Evolutionary conservation across 2,329 filamentous ascomycete species (phyloP).

Genomic region (Neonectria ditissima): DNA sequence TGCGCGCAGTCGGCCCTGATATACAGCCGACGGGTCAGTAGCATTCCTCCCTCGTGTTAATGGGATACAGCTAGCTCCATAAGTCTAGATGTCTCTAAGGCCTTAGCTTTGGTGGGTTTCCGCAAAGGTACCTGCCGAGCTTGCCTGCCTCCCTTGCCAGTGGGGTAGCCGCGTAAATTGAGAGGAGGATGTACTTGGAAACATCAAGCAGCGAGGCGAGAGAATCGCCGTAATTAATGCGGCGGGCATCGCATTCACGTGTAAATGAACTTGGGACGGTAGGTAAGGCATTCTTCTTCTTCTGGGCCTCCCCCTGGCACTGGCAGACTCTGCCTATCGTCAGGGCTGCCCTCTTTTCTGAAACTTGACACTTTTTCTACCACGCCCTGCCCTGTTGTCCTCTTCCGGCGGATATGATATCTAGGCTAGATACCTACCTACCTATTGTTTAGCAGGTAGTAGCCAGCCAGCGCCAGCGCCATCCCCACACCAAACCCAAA

Average conservation of each 20-base stretch:
- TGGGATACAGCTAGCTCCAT: not conserved
- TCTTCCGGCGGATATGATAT: not conserved
- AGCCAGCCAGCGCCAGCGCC: too few relatives aligned
- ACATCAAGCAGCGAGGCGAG: not conserved
- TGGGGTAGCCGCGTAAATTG: constrained; percentile 4
- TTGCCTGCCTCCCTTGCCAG: not conserved
- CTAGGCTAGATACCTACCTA: too few relatives aligned
- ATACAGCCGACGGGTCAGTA: not conserved
- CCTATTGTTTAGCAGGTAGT: too few relatives aligned
- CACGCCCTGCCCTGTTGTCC: not conserved
- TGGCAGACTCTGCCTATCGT: not conserved
- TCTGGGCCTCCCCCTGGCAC: too few relatives aligned
- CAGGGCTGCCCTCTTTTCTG: not conserved
- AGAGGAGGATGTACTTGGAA: constrained; percentile 7
- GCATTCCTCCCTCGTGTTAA: not conserved
- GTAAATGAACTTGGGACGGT: not conserved
- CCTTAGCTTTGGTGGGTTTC: not conserved
- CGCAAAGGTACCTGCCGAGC: not conserved
- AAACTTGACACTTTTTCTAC: not conserved
- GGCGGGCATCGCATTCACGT: not conserved
- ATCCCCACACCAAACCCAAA: not conserved
- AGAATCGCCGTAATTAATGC: not conserved
- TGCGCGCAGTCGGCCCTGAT: not conserved
- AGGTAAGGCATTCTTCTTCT: not conserved
- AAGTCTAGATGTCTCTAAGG: not conserved